A percentile compares a stretch with the other conserved stretches of the same genome.
These are phyloP conservation scores for Cardamine resedifolia DNA, from an alignment of 345 rosid species.

Conservation along the genomic window DNA sequence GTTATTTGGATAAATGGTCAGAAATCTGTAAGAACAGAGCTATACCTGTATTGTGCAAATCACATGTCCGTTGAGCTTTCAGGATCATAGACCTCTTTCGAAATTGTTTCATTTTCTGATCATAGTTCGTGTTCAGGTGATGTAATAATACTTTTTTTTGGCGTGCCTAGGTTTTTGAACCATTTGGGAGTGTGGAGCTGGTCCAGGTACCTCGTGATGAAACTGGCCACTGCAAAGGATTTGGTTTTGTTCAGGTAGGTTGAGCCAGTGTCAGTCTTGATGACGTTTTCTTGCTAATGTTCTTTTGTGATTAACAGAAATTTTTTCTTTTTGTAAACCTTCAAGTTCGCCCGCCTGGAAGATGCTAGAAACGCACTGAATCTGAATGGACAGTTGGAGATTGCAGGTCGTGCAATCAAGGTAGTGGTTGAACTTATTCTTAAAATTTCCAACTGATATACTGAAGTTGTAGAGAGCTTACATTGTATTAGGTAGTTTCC, in stretches of 20 bases:
- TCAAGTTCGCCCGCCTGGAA: conserved; percentile 87
- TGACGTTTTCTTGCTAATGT: neutral
- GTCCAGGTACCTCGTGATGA: conserved; percentile 95
- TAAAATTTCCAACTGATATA: neutral
- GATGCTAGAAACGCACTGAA: conserved; percentile 90
- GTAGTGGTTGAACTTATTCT: conserved; percentile 38
- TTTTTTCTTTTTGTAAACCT: conserved; percentile 12
- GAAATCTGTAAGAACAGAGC: neutral
- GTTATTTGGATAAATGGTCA: neutral
- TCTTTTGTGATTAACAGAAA: conserved; percentile 11
- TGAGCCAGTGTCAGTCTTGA: neutral
- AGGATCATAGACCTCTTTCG: neutral
- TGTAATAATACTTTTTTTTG: conserved; percentile 10
- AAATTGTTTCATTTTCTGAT: conserved; percentile 3
- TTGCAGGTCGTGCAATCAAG: conserved; percentile 90
- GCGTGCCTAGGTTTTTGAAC: conserved; percentile 73
- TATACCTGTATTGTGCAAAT: neutral
- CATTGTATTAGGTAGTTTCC: neutral
- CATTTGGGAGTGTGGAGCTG: conserved; percentile 93
- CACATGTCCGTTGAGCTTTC: neutral
- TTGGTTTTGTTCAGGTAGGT: conserved; percentile 95
- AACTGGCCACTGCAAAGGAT: conserved; percentile 88
- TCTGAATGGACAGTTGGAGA: conserved; percentile 88
- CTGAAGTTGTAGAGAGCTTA: neutral
- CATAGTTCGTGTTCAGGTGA: neutral